A percentile compares a stretch with the other conserved stretches of the same genome.
Evolutionary conservation across 1,284 basidiomycete genomes (phyloP).

Genomic region (Ustilago loliicola): DNA sequence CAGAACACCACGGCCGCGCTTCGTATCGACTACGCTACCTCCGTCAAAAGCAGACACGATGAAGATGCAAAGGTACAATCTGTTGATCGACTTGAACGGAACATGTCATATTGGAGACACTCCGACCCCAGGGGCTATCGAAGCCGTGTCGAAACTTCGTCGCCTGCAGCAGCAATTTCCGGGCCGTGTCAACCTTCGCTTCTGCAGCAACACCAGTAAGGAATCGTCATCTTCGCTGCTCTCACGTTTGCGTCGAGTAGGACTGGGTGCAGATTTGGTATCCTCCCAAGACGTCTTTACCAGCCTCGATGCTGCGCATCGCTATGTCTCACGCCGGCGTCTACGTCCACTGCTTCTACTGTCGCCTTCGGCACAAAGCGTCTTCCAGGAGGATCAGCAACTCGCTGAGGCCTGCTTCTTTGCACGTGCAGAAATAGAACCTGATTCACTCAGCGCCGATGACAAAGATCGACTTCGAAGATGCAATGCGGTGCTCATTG

Average conservation of each 20-base stretch:
- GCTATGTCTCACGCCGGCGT: slow-evolving; percentile 19
- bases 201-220: slow-evolving; percentile 52
- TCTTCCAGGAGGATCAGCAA: slow-evolving; percentile 11
- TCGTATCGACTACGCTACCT: background rate
- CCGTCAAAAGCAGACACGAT: slow-evolving; percentile 6
- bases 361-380: slow-evolving; percentile 29
- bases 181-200: slow-evolving; percentile 32
- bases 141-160: slow-evolving; percentile 37
- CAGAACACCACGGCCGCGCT: background rate
- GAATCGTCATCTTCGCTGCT: slow-evolving; percentile 37
- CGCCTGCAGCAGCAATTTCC: slow-evolving; percentile 13
- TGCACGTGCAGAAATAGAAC: slow-evolving; percentile 21
- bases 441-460: slow-evolving; percentile 7
- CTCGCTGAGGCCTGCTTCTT: slow-evolving; percentile 24
- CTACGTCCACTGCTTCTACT: slow-evolving; percentile 34
- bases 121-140: slow-evolving; percentile 29
- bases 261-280: slow-evolving; percentile 18
- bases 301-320: slow-evolving; percentile 38
- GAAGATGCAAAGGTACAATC: slow-evolving; percentile 28
- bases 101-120: slow-evolving; percentile 46
- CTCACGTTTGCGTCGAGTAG: slow-evolving; percentile 30
- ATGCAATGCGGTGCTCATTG: slow-evolving; percentile 43
- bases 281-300: slow-evolving; percentile 37
- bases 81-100: slow-evolving; percentile 52
- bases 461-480: slow-evolving; percentile 22